Evolutionary conservation across 768 basidiomycete species (phyloP).

Genomic region (Crepidotus variabilis): DNA sequence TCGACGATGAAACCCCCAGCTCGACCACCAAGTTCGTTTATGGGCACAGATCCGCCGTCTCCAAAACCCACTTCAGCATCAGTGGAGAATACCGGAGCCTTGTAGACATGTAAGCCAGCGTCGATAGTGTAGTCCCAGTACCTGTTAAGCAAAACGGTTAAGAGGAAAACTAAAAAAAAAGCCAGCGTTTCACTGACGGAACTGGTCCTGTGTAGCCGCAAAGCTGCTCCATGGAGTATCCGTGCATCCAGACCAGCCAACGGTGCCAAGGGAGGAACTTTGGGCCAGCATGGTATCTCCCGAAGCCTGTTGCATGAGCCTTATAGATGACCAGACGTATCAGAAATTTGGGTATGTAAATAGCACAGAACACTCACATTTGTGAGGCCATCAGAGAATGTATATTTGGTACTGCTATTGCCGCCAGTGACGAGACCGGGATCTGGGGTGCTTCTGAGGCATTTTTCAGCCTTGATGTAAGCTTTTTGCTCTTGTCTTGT

Average conservation of each 20-base stretch:
- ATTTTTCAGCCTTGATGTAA: neutral
- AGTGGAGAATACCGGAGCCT: neutral
- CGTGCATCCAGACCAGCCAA: neutral
- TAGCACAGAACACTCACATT: neutral
- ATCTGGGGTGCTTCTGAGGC: neutral
- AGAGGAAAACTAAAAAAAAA: neutral
- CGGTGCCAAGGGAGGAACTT: slow-evolving; percentile 4
- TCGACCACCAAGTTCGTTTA: neutral
- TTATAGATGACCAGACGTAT: neutral
- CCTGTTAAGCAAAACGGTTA: neutral
- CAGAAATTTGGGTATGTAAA: neutral
- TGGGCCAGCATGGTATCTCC: neutral
- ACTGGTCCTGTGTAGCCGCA: slow-evolving; percentile 1
- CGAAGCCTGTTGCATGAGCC: neutral
- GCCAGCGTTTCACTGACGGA: slow-evolving; percentile 1
- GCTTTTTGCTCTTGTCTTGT: neutral
- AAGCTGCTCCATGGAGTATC: neutral
- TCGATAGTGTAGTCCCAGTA: slow-evolving; percentile 5
- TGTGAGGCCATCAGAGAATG: neutral
- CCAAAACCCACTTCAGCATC: neutral
- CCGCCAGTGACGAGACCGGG: neutral
- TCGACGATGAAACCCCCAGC: neutral
- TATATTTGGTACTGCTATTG: neutral
- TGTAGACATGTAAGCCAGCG: neutral
- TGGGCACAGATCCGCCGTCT: neutral